phyloP scores from a whole-genome alignment of 176 grass and related monocot species.

The Ananas comosus region DNA sequence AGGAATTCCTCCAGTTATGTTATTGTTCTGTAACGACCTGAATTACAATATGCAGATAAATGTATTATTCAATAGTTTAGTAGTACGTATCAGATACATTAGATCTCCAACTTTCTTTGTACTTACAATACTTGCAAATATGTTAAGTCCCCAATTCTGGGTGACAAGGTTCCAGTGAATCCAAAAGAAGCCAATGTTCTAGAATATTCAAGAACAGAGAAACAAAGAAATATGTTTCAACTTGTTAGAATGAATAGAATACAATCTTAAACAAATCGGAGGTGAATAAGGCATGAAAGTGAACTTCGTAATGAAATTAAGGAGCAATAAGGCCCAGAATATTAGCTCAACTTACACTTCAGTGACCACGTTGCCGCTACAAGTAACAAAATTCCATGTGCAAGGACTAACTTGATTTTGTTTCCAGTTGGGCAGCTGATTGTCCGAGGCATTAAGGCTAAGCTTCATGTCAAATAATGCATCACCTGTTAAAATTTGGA shows the following conservation, averaged over 20 bases:
- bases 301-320: not conserved
- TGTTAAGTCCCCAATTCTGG: conserved; percentile 49
- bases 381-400: conserved; percentile 27
- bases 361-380: conserved; percentile 28
- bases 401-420: conserved; percentile 61
- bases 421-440: conserved; percentile 38
- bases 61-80: not conserved
- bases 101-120: conserved; percentile 6
- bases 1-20: conserved; percentile 78
- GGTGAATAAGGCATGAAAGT: not conserved
- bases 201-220: conserved; percentile 17
- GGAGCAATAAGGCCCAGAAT: conserved; percentile 7
- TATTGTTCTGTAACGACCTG: conserved; percentile 59
- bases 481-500: conserved; percentile 12
- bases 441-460: conserved; percentile 26
- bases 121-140: conserved; percentile 67
- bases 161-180: conserved; percentile 57
- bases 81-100: not conserved
- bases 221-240: not conserved
- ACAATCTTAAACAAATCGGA: not conserved
- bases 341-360: conserved; percentile 42
- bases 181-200: conserved; percentile 52
- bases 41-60: conserved; percentile 11
- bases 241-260: not conserved
- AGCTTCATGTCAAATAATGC: conserved; percentile 50